Evolutionary conservation across 768 basidiomycete species (phyloP).

Genomic region (Scleroderma bovista): DNA sequence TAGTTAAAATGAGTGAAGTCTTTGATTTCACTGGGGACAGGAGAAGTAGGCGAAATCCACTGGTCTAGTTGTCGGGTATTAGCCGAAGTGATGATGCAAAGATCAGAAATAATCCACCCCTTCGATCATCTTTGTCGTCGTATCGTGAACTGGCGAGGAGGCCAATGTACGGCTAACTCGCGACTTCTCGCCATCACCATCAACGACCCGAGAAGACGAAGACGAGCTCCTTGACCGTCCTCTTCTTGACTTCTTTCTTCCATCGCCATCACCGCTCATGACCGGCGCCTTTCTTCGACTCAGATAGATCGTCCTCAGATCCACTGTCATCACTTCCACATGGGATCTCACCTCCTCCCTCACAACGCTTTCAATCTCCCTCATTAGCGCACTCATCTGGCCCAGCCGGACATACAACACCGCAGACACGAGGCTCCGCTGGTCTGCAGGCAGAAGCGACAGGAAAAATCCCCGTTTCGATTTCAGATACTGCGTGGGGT

Average conservation of each 20-base stretch:
- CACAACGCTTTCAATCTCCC: slow-evolving; percentile 26
- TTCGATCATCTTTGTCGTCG: slow-evolving; percentile 18
- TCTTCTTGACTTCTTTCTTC: background rate
- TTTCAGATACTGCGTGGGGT: slow-evolving; percentile 33
- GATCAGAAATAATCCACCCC: slow-evolving; percentile 30
- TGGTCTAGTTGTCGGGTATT: background rate
- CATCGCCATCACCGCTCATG: background rate
- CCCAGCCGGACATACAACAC: slow-evolving; percentile 31
- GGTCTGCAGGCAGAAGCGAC: slow-evolving; percentile 31
- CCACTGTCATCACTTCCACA: background rate
- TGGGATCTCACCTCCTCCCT: background rate
- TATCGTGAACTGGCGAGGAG: background rate
- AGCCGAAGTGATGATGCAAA: slow-evolving; percentile 18
- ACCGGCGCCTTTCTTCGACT: background rate
- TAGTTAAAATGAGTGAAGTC: too few relatives aligned
- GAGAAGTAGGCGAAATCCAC: slow-evolving; percentile 13
- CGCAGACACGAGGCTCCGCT: slow-evolving; percentile 27
- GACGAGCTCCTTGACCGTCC: background rate
- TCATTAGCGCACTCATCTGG: slow-evolving; percentile 34
- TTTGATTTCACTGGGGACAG: too few relatives aligned
- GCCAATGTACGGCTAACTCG: background rate
- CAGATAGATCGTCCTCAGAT: background rate
- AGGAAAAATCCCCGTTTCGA: slow-evolving; percentile 29
- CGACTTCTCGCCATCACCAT: slow-evolving; percentile 2
- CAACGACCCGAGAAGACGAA: slow-evolving; percentile 2